phyloP scores from a whole-genome alignment of 2,329 filamentous ascomycete species.

The Aspergillus tanneri region DNA sequence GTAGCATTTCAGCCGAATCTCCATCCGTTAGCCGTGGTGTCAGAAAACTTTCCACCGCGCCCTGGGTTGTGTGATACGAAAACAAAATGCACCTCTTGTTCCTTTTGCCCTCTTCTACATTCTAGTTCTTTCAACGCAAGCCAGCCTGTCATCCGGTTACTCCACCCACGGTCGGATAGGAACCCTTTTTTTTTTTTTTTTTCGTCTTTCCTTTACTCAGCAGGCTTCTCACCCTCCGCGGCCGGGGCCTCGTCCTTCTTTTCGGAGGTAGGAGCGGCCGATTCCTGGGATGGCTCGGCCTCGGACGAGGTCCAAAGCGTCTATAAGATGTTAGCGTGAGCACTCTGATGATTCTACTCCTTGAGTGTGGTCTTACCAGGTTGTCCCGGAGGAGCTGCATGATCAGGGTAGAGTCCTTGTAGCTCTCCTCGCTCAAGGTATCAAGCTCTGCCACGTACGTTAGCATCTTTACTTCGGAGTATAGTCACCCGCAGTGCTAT shows the following conservation, averaged over 20 bases:
- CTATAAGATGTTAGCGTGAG: conserved; percentile 50
- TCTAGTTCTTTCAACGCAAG: conserved; percentile 13
- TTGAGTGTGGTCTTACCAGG: conserved; percentile 66
- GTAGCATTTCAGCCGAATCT: conserved; percentile 11
- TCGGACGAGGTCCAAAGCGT: conserved; percentile 99
- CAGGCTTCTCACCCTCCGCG: conserved; percentile 44
- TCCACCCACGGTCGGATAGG: conserved; percentile 24
- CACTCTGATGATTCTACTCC: no score
- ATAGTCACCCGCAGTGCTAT: background rate
- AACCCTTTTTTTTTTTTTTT: conserved; percentile 34
- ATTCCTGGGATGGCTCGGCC: conserved; percentile 72
- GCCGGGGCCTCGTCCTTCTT: conserved; percentile 46
- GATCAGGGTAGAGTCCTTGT: conserved; percentile 98
- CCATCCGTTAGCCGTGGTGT: conserved; percentile 6
- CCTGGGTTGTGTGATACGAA: conserved; percentile 8
- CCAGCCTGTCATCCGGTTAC: conserved; percentile 11
- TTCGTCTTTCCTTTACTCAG: conserved; percentile 43
- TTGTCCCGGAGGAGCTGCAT: conserved; percentile 99
- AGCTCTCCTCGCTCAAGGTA: conserved; percentile 96
- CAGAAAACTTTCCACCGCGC: conserved; percentile 5
- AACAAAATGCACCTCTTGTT: conserved; percentile 4
- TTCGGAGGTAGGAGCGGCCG: conserved; percentile 42
- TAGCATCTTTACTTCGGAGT: conserved; percentile 24
- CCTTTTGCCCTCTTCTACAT: conserved; percentile 4
- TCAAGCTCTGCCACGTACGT: conserved; percentile 69